Evolutionary conservation across 768 basidiomycete genomes (phyloP).

Genomic region (Tricholoma furcatifolium): DNA sequence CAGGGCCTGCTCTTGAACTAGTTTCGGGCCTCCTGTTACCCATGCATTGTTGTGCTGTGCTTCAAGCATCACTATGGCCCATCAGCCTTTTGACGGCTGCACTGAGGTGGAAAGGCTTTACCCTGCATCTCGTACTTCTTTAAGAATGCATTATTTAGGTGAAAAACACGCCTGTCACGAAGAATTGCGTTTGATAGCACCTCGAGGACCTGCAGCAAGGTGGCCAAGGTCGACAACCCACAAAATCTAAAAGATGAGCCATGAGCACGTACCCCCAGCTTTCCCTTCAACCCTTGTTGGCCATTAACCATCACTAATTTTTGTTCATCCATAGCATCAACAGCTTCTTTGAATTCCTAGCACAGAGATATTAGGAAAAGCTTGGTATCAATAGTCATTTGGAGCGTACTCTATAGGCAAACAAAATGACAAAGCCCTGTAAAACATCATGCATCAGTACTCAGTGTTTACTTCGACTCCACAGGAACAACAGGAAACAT

Average conservation of each 20-base stretch:
- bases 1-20: conserved; percentile 30
- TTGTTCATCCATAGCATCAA: not conserved
- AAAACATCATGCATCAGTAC: not conserved
- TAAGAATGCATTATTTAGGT: conserved; percentile 31
- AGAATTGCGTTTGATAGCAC: conserved; percentile 33
- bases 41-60: conserved; percentile 26
- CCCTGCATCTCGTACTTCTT: conserved; percentile 36
- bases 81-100: not conserved
- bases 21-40: conserved; percentile 29
- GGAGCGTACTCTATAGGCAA: conserved; percentile 27
- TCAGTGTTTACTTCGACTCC: not conserved
- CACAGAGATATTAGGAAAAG: not conserved
- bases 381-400: not conserved
- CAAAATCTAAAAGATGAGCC: not conserved
- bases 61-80: conserved; percentile 29
- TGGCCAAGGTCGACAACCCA: not conserved
- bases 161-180: conserved; percentile 38
- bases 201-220: conserved; percentile 3
- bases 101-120: conserved; percentile 10
- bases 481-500: not conserved
- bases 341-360: conserved; percentile 5
- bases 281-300: not conserved
- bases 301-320: not conserved
- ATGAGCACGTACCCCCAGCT: not conserved
- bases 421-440: conserved; percentile 32